phyloP scores from a whole-genome alignment of 331 rosid species.

The Arachis monticola region DNA sequence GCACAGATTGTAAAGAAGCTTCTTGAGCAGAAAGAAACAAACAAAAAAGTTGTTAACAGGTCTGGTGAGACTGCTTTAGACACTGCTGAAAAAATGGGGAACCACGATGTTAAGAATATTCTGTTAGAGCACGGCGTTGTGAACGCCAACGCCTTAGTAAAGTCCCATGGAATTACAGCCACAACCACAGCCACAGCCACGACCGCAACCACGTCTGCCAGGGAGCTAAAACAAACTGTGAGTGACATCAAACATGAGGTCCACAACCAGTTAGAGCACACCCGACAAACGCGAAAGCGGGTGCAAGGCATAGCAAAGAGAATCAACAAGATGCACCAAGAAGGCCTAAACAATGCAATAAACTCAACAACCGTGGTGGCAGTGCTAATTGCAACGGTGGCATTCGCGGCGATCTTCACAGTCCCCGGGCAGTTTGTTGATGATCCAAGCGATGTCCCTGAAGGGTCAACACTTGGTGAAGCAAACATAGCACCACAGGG shows the following conservation, averaged over 20 bases:
- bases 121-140: conserved; percentile 70
- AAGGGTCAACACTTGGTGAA: conserved; percentile 74
- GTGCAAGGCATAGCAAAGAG: conserved; percentile 98
- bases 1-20: conserved; percentile 80
- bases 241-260: conserved; percentile 97
- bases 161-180: conserved; percentile 53
- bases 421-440: conserved; percentile 93
- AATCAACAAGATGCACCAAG: conserved; percentile 83
- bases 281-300: conserved; percentile 86
- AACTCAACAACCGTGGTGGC: conserved; percentile 98
- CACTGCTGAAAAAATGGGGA: conserved; percentile 84
- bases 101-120: conserved; percentile 51
- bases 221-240: conserved; percentile 89
- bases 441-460: conserved; percentile 52
- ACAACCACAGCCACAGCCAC: conserved; percentile 16
- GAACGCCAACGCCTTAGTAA: conserved; percentile 69
- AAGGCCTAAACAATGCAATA: conserved; percentile 96
- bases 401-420: conserved; percentile 91
- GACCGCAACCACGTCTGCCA: conserved; percentile 40
- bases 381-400: conserved; percentile 94
- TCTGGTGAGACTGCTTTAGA: conserved; percentile 82
- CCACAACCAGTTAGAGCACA: conserved; percentile 89
- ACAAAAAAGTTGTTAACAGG: conserved; percentile 58
- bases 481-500: conserved; percentile 74
- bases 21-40: conserved; percentile 56